Evolutionary conservation across 2,329 filamentous ascomycete genomes (phyloP).

Genomic region (Aspergillus neoniger): DNA sequence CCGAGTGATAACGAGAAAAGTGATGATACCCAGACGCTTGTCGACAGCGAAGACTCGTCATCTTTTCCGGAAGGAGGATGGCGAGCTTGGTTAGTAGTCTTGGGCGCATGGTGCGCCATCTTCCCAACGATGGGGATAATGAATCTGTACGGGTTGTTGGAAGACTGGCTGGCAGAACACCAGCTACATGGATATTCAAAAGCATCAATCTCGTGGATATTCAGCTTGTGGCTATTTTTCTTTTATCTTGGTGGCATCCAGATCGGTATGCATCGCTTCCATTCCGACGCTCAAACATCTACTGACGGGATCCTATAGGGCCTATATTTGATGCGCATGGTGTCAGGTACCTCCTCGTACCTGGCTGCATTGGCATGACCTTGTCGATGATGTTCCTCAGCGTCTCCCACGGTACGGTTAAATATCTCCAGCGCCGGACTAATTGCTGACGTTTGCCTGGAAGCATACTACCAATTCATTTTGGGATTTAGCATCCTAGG

Average conservation of each 20-base stretch:
- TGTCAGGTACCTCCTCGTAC: conserved; percentile 29
- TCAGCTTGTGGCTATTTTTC: conserved; percentile 36
- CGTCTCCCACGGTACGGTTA: conserved; percentile 13
- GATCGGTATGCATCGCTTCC: conserved; percentile 23
- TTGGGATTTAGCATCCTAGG: conserved; percentile 14
- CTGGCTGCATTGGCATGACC: conserved; percentile 29
- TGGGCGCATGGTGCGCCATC: conserved; percentile 40
- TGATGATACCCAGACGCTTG: background rate
- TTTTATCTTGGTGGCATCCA: conserved; percentile 36
- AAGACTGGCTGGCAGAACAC: conserved; percentile 33
- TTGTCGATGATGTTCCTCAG: conserved; percentile 15
- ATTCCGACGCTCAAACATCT: background rate
- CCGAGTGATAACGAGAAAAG: background rate
- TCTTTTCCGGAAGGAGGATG: conserved; percentile 39
- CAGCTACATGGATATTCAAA: conserved; percentile 33
- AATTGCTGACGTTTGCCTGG: background rate
- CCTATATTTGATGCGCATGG: conserved; percentile 38
- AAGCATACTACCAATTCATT: conserved; percentile 17
- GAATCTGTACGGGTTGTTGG: conserved; percentile 35
- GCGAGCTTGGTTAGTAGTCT: conserved; percentile 42
- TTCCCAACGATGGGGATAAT: conserved; percentile 38
- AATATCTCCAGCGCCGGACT: background rate
- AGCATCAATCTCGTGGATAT: conserved; percentile 39
- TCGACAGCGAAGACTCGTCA: background rate
- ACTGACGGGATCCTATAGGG: conserved; percentile 17